These are phyloP conservation scores for Pontederia crassipes DNA, from an alignment of 176 grass and related monocot species.

Conservation along the genomic window DNA sequence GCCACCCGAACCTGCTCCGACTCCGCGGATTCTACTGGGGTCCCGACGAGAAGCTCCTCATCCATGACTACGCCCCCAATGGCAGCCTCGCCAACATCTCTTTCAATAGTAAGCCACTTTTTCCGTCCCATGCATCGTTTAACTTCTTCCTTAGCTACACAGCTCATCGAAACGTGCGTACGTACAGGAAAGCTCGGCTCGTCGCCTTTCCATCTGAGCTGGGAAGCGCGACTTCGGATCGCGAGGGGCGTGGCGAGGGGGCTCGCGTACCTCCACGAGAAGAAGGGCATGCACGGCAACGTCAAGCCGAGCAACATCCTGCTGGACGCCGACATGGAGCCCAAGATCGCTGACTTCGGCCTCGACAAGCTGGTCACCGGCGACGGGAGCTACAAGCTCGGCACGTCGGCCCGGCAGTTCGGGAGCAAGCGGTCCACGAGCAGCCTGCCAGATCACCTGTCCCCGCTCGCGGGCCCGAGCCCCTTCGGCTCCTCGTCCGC, in stretches of 20 bases:
- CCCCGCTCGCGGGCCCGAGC: neutral
- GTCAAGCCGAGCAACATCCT: slow-evolving; percentile 15
- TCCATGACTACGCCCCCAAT: slow-evolving; percentile 12
- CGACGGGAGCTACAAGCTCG: neutral
- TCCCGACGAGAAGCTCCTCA: slow-evolving; percentile 13
- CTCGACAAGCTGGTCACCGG: neutral
- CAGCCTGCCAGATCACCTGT: slow-evolving; percentile 6
- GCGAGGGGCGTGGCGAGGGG: slow-evolving; percentile 13
- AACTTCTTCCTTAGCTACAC: no score
- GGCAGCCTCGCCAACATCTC: slow-evolving; percentile 19
- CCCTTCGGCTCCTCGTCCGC: neutral
- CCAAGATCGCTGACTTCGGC: slow-evolving; percentile 14
- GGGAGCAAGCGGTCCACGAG: slow-evolving; percentile 13
- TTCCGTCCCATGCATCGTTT: neutral
- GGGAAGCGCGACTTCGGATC: slow-evolving; percentile 6
- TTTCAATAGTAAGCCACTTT: neutral
- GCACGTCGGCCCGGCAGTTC: slow-evolving; percentile 11
- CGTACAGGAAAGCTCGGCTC: slow-evolving; percentile 11
- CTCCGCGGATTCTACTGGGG: slow-evolving; percentile 17
- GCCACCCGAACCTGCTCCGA: slow-evolving; percentile 9
- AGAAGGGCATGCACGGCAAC: slow-evolving; percentile 11
- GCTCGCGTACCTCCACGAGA: slow-evolving; percentile 11
- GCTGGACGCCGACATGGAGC: slow-evolving; percentile 6
- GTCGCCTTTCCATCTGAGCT: slow-evolving; percentile 14
- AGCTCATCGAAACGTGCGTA: no score